These are phyloP conservation scores for Solanum gracilifrons DNA, from an alignment of 257 asterid genomes.

Conservation along the genomic window DNA sequence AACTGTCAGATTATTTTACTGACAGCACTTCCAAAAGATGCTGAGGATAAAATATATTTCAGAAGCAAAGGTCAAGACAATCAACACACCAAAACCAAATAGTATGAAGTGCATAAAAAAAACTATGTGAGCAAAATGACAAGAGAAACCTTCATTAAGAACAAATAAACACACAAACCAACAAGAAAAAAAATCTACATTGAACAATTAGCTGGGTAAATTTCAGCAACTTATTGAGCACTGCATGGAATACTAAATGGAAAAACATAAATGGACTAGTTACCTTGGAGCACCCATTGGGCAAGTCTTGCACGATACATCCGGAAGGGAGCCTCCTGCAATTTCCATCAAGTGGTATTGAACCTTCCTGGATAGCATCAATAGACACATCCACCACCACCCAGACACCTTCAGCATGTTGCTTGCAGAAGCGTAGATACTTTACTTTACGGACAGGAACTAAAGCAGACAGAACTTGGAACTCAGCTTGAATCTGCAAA, in stretches of 20 bases:
- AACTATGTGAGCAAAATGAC: not conserved
- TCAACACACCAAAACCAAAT: not conserved
- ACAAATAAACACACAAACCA: not conserved
- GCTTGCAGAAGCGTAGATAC: slow-evolving; percentile 81
- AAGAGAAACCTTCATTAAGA: not conserved
- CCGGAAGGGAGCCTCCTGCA: slow-evolving; percentile 94
- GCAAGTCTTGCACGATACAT: slow-evolving; percentile 58
- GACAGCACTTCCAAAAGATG: not conserved
- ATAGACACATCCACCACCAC: slow-evolving; percentile 80
- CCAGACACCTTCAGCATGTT: slow-evolving; percentile 65
- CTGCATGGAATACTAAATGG: not conserved
- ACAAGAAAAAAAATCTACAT: not conserved
- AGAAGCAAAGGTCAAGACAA: slow-evolving; percentile 4
- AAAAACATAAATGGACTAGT: not conserved
- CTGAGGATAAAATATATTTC: not conserved
- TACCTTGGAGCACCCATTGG: slow-evolving; percentile 74
- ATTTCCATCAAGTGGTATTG: slow-evolving; percentile 12
- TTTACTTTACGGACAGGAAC: slow-evolving; percentile 50
- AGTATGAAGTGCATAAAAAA: not conserved
- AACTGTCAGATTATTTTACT: not conserved
- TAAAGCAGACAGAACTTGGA: slow-evolving; percentile 70
- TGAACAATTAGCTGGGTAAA: not conserved
- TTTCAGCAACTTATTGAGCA: not conserved
- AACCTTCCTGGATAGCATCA: slow-evolving; percentile 32
- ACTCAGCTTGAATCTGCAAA: slow-evolving; percentile 68